Evolutionary conservation across 306 rosid genomes (phyloP).

Genomic region (Cucurbita ficifolia): DNA sequence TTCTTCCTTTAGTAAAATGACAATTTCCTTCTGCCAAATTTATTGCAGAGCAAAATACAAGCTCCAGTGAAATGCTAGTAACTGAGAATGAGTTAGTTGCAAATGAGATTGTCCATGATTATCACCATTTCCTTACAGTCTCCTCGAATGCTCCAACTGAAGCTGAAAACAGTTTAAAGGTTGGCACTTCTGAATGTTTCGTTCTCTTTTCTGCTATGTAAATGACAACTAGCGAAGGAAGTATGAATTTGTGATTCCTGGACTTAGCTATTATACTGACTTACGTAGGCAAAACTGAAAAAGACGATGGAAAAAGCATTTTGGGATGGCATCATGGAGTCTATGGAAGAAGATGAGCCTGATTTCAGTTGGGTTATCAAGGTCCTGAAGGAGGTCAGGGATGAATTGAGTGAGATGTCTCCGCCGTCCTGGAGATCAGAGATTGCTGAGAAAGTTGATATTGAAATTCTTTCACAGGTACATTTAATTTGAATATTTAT

Average conservation of each 20-base stretch:
- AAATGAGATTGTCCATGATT: constrained; percentile 70
- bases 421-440: constrained; percentile 71
- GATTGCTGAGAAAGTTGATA: constrained; percentile 51
- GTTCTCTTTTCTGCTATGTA: not conserved
- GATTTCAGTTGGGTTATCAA: constrained; percentile 54
- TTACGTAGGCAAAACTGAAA: constrained; percentile 47
- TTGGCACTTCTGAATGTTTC: constrained; percentile 15
- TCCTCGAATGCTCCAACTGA: constrained; percentile 21
- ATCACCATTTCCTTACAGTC: constrained; percentile 25
- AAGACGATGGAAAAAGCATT: constrained; percentile 79
- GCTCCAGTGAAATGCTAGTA: constrained; percentile 25
- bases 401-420: constrained; percentile 72
- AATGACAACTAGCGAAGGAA: not conserved
- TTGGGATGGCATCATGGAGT: constrained; percentile 79
- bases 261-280: not conserved
- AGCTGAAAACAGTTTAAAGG: constrained; percentile 51
- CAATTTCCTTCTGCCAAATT: constrained; percentile 15
- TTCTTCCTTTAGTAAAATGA: constrained; percentile 1
- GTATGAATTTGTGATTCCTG: not conserved
- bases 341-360: constrained; percentile 49
- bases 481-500: not conserved
- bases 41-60: constrained; percentile 20
- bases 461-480: constrained; percentile 71
- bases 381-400: constrained; percentile 73
- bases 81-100: constrained; percentile 67